Evolutionary conservation across 768 basidiomycete genomes (phyloP).

Genomic region (Amanita pallidorosea): DNA sequence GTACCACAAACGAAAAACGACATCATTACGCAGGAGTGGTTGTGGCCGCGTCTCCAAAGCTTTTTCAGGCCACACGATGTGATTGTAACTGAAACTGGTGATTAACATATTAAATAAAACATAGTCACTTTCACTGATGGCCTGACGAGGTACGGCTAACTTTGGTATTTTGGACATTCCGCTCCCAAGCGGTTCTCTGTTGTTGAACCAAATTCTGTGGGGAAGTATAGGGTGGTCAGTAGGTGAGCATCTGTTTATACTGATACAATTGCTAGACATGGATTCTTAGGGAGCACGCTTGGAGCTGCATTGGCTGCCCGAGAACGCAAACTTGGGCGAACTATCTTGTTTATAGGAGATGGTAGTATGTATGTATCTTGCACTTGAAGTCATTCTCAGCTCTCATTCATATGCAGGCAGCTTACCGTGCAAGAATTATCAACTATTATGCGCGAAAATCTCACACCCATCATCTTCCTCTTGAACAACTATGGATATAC

Average conservation of each 20-base stretch:
- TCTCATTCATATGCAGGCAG: constrained; percentile 33
- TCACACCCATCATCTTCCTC: constrained; percentile 79
- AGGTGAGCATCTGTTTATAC: constrained; percentile 27
- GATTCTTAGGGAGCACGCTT: constrained; percentile 40
- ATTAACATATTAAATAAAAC: not conserved
- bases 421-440: constrained; percentile 76
- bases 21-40: constrained; percentile 65
- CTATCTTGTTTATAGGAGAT: constrained; percentile 80
- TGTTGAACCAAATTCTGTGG: constrained; percentile 76
- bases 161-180: constrained; percentile 82
- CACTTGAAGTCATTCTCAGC: constrained; percentile 5
- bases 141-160: constrained; percentile 49
- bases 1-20: constrained; percentile 34
- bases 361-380: constrained; percentile 52
- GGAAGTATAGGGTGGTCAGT: constrained; percentile 90
- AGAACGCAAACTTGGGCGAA: constrained; percentile 50
- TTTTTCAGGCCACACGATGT: constrained; percentile 71
- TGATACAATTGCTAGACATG: not conserved
- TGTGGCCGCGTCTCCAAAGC: constrained; percentile 71
- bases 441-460: constrained; percentile 62
- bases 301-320: constrained; percentile 75
- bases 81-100: constrained; percentile 81
- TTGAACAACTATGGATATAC: constrained; percentile 79
- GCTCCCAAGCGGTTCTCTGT: constrained; percentile 57
- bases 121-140: not conserved